phyloP scores from a whole-genome alignment of 164 flowering plant genomes.

The Liriodendron chinense region DNA sequence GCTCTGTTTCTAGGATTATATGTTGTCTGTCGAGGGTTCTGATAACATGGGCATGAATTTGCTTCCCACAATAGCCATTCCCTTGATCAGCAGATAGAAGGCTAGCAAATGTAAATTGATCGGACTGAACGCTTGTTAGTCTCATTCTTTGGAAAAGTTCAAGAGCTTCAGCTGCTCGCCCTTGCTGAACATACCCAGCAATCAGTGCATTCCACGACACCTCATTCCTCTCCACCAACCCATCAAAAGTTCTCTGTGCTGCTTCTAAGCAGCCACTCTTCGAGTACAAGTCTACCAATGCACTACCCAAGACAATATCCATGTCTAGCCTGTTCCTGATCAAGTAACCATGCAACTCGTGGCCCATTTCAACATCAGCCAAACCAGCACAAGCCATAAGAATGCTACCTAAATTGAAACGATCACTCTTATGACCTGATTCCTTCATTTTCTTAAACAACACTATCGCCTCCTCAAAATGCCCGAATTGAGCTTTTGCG shows the following conservation, averaged over 20 bases:
- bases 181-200: slow-evolving; percentile 13
- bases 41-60: slow-evolving; percentile 16
- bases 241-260: slow-evolving; percentile 8
- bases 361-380: slow-evolving; percentile 10
- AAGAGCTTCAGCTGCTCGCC: slow-evolving; percentile 13
- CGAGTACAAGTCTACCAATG: slow-evolving; percentile 16
- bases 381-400: slow-evolving; percentile 10
- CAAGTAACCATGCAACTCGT: slow-evolving; percentile 12
- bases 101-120: slow-evolving; percentile 8
- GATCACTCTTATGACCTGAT: slow-evolving; percentile 6
- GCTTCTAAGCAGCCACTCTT: slow-evolving; percentile 10
- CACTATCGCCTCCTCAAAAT: slow-evolving; percentile 1
- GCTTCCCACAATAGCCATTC: slow-evolving; percentile 9
- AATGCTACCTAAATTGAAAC: slow-evolving; percentile 14
- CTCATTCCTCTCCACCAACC: slow-evolving; percentile 4
- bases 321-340: slow-evolving; percentile 9
- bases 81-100: slow-evolving; percentile 10
- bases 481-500: slow-evolving; percentile 7
- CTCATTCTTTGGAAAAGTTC: slow-evolving; percentile 6
- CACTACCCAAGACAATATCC: slow-evolving; percentile 17
- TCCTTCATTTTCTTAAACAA: slow-evolving; percentile 11
- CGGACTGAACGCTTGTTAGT: slow-evolving; percentile 2
- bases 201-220: slow-evolving; percentile 19
- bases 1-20: slow-evolving; percentile 9
- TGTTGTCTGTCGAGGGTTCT: slow-evolving; percentile 4